These are phyloP conservation scores for Logfia minima DNA, from an alignment of 129 eudicot genomes.

Conservation along the genomic window DNA sequence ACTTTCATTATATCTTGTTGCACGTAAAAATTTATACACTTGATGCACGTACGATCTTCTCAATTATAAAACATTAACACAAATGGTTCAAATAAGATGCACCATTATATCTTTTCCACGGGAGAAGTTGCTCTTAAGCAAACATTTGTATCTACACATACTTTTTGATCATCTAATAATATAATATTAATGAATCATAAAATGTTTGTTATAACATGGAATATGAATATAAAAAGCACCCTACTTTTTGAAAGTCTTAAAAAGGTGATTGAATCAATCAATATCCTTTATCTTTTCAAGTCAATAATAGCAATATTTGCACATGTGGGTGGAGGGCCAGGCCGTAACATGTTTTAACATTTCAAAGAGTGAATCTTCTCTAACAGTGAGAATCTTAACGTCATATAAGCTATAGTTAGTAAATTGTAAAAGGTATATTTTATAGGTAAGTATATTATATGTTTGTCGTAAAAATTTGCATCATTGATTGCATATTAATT, in stretches of 20 bases:
- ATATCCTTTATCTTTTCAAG: conserved; percentile 9
- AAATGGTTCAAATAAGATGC: no score
- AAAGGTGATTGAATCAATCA: conserved; percentile 39
- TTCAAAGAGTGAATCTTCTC: not conserved
- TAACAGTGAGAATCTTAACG: not conserved
- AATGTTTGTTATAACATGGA: conserved; percentile 32
- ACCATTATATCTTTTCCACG: no score
- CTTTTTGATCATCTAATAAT: conserved; percentile 11
- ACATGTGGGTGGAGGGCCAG: conserved; percentile 32
- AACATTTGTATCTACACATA: conserved; percentile 21
- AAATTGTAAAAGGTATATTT: no score
- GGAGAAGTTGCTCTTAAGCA: conserved; percentile 26
- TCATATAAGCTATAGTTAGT: no score
- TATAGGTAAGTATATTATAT: no score
- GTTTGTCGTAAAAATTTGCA: no score
- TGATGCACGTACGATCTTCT: no score
- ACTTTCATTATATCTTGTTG: no score
- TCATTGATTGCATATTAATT: no score
- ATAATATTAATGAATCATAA: conserved; percentile 16
- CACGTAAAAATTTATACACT: no score
- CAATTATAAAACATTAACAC: no score
- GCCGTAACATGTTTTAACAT: conserved; percentile 10
- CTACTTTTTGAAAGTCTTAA: conserved; percentile 34
- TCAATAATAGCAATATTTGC: conserved; percentile 32
- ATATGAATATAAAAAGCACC: conserved; percentile 25